These are phyloP conservation scores for Neotropicomus parvogracilis DNA, from an alignment of 1,284 basidiomycete genomes.

Conservation along the genomic window DNA sequence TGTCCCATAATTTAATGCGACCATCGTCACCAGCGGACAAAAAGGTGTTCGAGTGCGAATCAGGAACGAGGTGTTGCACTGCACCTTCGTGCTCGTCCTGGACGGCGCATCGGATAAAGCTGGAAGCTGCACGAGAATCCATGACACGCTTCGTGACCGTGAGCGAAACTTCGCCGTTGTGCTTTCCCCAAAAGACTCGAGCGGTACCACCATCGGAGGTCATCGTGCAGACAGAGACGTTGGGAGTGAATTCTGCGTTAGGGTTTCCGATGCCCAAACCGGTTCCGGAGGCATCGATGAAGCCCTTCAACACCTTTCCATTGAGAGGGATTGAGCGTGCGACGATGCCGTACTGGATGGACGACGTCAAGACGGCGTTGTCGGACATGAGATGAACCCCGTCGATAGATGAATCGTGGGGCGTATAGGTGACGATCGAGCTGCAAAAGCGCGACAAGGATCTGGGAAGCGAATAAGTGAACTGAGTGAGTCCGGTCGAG, in stretches of 20 bases:
- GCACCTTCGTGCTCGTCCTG: slow-evolving; percentile 57
- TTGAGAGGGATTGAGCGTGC: slow-evolving; percentile 71
- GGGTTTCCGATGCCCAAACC: slow-evolving; percentile 72
- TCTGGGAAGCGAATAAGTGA: slow-evolving; percentile 37
- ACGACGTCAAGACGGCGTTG: slow-evolving; percentile 59
- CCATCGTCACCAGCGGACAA: slow-evolving; percentile 63
- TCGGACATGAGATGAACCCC: slow-evolving; percentile 57
- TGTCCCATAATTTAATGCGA: slow-evolving; percentile 68
- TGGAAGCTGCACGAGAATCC: slow-evolving; percentile 50
- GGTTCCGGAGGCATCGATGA: slow-evolving; percentile 63
- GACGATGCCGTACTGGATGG: slow-evolving; percentile 69
- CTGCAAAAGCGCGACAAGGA: slow-evolving; percentile 71
- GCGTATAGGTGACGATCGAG: slow-evolving; percentile 57
- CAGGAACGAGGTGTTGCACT: slow-evolving; percentile 54
- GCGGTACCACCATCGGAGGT: slow-evolving; percentile 65
- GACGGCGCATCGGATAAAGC: slow-evolving; percentile 45
- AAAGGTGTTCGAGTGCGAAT: slow-evolving; percentile 36
- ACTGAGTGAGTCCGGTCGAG: not conserved
- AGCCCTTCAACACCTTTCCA: slow-evolving; percentile 70
- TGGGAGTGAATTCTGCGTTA: slow-evolving; percentile 71
- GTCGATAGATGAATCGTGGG: slow-evolving; percentile 54
- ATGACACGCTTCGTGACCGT: slow-evolving; percentile 57
- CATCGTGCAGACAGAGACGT: slow-evolving; percentile 57
- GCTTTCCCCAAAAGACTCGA: slow-evolving; percentile 74
- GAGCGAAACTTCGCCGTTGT: slow-evolving; percentile 65